Percentiles rank a stretch among this genome's conserved stretches.
Conservation (phyloP, 768 basidiomycete species). For the Clavaria fumosa region DNA sequence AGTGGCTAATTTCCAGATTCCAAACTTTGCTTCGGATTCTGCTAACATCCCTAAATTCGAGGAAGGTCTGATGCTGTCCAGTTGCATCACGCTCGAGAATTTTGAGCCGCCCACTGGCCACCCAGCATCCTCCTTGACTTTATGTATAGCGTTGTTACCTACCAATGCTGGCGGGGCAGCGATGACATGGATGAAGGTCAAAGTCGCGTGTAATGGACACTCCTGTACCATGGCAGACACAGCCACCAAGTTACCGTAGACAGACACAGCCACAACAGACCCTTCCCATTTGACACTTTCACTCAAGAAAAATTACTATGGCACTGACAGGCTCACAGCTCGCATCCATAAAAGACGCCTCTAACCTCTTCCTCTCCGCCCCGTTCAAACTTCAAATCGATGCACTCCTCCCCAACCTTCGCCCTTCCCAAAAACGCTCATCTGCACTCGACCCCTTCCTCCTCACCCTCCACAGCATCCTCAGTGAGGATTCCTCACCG, state of each 20-base stretch:
- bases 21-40: conserved; percentile 6
- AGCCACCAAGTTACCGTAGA: too few relatives aligned
- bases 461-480: conserved; percentile 45
- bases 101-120: not conserved
- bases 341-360: conserved; percentile 54
- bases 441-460: conserved; percentile 66
- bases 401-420: conserved; percentile 60
- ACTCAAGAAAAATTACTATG: too few relatives aligned
- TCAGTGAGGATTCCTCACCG: too few relatives aligned
- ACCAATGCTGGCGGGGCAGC: not conserved
- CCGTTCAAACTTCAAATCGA: conserved; percentile 83
- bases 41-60: too few relatives aligned
- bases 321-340: conserved; percentile 64
- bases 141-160: conserved; percentile 3
- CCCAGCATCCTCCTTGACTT: conserved; percentile 1
- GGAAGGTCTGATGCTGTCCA: too few relatives aligned
- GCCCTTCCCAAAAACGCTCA: conserved; percentile 34
- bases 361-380: conserved; percentile 58
- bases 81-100: conserved; percentile 5
- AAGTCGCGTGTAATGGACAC: too few relatives aligned
- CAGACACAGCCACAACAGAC: too few relatives aligned
- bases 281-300: too few relatives aligned
- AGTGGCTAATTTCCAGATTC: conserved; percentile 4
- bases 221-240: too few relatives aligned
- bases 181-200: not conserved